phyloP scores from a whole-genome alignment of 148 eudicot genomes.

The Fagopyrum esculentum region DNA sequence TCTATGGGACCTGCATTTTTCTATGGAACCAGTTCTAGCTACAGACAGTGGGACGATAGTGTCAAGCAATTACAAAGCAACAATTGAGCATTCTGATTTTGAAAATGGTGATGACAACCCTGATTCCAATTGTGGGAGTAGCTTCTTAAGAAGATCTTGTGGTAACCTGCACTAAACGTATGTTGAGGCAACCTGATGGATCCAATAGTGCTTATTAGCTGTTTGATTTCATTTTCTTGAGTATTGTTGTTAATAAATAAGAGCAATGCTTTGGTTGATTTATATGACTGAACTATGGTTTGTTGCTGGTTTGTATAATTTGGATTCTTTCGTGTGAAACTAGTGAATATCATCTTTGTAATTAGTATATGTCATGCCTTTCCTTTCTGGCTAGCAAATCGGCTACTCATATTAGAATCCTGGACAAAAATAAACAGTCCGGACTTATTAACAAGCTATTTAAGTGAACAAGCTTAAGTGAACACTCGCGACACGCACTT shows the following conservation, averaged over 20 bases:
- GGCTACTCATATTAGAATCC: no score
- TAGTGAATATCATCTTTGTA: background rate
- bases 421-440: no score
- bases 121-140: conserved; percentile 53
- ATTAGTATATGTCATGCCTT: background rate
- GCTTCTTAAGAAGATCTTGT: conserved; percentile 47
- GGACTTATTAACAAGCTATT: no score
- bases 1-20: conserved; percentile 7
- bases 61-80: conserved; percentile 24
- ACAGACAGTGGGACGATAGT: conserved; percentile 19
- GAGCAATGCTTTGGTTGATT: background rate
- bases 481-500: no score
- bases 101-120: conserved; percentile 33
- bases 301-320: background rate
- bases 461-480: no score
- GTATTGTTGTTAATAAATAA: background rate
- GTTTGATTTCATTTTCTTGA: background rate
- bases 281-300: background rate
- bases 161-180: conserved; percentile 45
- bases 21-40: conserved; percentile 16
- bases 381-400: no score
- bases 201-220: background rate
- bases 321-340: background rate
- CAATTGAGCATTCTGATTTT: conserved; percentile 31
- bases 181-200: conserved; percentile 46